Evolutionary conservation across 257 asterid genomes (phyloP), one percentile per base, ranked within the genome.

Genomic region (Prunella vulgaris): DNA sequence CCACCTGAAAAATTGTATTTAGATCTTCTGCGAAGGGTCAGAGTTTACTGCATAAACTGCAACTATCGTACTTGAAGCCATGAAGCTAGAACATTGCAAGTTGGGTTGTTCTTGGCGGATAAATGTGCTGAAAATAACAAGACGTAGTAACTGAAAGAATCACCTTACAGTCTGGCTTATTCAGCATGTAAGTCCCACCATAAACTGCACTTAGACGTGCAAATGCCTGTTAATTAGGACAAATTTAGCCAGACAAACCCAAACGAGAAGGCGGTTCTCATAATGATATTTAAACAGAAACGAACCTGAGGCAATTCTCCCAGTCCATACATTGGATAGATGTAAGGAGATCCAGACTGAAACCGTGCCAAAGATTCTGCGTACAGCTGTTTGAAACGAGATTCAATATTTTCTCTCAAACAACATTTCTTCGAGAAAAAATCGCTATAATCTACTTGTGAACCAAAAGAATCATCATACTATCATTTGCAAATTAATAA

Each of bases 181-280:
- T 90, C 58, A 94, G 89, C 99, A 94, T 94, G 86, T 94, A 94
- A 13, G 97, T 91, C 61, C 99, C 99, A 20, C 99, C 99, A 81
- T 94, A 94, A 76, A 94, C 99, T 42, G 97, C 99, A 79, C 99
- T 94, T 13, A 94, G 90, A 61, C 99, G 97, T 59, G 99, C 97
- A 81, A 94, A 94, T 20, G 97, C 99, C 99, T 93, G 87, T 64
- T 70, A 68, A 67, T 28, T 70, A 46, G n/a, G 60, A 62, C 58
- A 57, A 58, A 27, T 7, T 57, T 5, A 64, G 65, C 21, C 5
- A 48, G 48, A 38, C 71, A 53, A 24, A 3, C 20, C 37, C 64
- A 44, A 21, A 46, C 21, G 46, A 21, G 28, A 22, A 37, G 10
- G 21, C 46, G 63, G 32, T 25, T 48, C 18, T 35, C 13, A 76